phyloP scores from a whole-genome alignment of 176 grass and related monocot genomes.

The Phragmites australis region DNA sequence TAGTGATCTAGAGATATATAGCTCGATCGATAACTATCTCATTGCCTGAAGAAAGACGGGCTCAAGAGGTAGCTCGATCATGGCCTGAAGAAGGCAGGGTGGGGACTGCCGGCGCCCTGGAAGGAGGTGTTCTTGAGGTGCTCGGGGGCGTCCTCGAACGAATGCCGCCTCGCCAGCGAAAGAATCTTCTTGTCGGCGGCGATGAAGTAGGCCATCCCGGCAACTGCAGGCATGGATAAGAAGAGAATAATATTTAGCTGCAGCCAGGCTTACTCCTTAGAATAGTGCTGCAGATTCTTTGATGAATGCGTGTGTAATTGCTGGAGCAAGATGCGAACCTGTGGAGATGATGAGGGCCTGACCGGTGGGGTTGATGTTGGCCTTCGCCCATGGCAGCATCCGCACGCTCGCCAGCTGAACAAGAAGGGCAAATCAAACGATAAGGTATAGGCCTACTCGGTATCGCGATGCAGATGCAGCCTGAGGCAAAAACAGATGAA shows the following conservation, averaged over 20 bases:
- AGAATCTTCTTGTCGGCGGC: slow-evolving; percentile 77
- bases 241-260: neutral
- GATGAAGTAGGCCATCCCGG: slow-evolving; percentile 76
- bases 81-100: slow-evolving; percentile 41
- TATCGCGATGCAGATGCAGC: too few relatives aligned
- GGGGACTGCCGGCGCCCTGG: neutral
- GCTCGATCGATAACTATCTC: too few relatives aligned
- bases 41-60: too few relatives aligned
- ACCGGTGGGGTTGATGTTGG: slow-evolving; percentile 62
- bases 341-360: slow-evolving; percentile 38
- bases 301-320: too few relatives aligned
- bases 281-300: too few relatives aligned
- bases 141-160: slow-evolving; percentile 19
- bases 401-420: slow-evolving; percentile 67
- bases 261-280: too few relatives aligned
- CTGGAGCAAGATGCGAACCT: too few relatives aligned
- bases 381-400: slow-evolving; percentile 70
- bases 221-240: slow-evolving; percentile 29
- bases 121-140: slow-evolving; percentile 54
- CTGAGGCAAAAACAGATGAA: too few relatives aligned
- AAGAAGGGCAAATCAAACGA: neutral
- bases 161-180: slow-evolving; percentile 57
- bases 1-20: too few relatives aligned
- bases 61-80: neutral
- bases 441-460: too few relatives aligned